These are phyloP conservation scores for Bidens hawaiensis DNA, from an alignment of 140 eudicot species.

Conservation along the genomic window DNA sequence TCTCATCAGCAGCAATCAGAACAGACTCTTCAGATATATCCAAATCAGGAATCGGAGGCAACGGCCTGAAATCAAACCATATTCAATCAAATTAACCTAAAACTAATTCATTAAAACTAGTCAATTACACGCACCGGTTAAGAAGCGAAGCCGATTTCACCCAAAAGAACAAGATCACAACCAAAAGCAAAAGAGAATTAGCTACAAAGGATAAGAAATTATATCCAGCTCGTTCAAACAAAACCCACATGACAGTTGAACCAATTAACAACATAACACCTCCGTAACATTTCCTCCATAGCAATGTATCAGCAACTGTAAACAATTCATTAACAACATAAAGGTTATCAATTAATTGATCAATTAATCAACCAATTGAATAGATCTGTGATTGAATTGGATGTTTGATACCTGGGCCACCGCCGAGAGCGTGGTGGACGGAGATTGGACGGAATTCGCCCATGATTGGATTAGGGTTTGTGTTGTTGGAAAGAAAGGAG, in stretches of 20 bases:
- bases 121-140: constrained; percentile 56
- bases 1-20: constrained; percentile 53
- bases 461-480: constrained; percentile 56
- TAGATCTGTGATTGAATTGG: not conserved
- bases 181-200: constrained; percentile 62
- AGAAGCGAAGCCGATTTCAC: constrained; percentile 90
- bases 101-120: not conserved
- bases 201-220: constrained; percentile 48
- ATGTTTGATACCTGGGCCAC: constrained; percentile 55
- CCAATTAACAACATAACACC: constrained; percentile 43
- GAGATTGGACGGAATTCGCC: constrained; percentile 50
- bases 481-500: not conserved
- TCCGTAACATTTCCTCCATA: constrained; percentile 61
- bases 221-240: constrained; percentile 70
- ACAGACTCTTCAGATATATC: constrained; percentile 63
- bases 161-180: constrained; percentile 78
- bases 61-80: constrained; percentile 49
- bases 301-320: constrained; percentile 82
- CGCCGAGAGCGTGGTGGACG: constrained; percentile 75
- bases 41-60: constrained; percentile 87
- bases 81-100: not conserved
- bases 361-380: not conserved
- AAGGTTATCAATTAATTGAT: not conserved
- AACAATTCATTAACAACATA: constrained; percentile 2
- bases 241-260: constrained; percentile 59